A percentile compares a stretch with the other conserved stretches of the same genome.
phyloP scores from a whole-genome alignment of 441 rosid genomes.

The Biscutella auriculata region DNA sequence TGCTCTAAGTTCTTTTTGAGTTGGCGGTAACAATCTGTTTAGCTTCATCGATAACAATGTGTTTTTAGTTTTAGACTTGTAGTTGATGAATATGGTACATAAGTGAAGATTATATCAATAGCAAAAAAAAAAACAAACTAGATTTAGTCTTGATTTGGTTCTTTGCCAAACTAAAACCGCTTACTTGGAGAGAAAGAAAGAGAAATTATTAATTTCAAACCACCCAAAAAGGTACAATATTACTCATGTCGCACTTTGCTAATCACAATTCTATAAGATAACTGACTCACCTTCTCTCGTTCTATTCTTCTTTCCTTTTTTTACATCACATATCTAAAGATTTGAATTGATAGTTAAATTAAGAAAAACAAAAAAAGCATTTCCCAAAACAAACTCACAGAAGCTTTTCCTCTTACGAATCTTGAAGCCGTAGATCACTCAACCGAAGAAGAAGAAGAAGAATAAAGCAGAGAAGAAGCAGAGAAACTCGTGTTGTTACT shows the following conservation, averaged over 20 bases:
- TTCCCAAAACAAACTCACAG: slow-evolving; percentile 13
- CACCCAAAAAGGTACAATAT: background rate
- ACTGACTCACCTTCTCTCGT: slow-evolving; percentile 6
- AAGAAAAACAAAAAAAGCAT: background rate
- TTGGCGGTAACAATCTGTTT: too few relatives aligned
- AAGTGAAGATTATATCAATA: too few relatives aligned
- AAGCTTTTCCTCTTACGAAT: slow-evolving; percentile 5
- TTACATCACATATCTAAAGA: slow-evolving; percentile 13
- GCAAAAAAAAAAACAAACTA: too few relatives aligned
- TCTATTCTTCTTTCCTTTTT: slow-evolving; percentile 9
- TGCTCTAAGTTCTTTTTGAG: too few relatives aligned
- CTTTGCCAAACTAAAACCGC: too few relatives aligned
- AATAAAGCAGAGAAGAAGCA: slow-evolving; percentile 59
- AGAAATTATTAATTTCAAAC: slow-evolving; percentile 6
- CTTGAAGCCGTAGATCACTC: slow-evolving; percentile 10
- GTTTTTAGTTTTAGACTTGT: too few relatives aligned
- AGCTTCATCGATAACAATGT: too few relatives aligned
- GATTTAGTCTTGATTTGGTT: background rate
- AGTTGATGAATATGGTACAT: too few relatives aligned
- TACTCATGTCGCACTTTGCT: slow-evolving; percentile 6
- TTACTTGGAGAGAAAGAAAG: background rate
- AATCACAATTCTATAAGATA: slow-evolving; percentile 9
- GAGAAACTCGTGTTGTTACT: slow-evolving; percentile 83
- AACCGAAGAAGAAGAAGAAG: slow-evolving; percentile 35
- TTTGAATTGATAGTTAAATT: background rate